Conservation (phyloP, 1,284 basidiomycete species). For the Clitocybe nebularis region DNA sequence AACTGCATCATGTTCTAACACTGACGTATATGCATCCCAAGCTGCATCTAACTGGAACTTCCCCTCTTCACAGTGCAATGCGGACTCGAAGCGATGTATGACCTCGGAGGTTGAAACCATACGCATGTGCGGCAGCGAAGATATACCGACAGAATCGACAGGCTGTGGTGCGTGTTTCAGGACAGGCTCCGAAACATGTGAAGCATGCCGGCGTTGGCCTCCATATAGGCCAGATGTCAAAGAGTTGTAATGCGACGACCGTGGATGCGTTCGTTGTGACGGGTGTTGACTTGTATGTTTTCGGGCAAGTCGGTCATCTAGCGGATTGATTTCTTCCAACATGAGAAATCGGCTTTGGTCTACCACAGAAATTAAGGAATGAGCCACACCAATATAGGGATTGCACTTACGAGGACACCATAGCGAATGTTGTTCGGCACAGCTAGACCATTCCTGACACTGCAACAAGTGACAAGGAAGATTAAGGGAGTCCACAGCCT, state of each 20-base stretch:
- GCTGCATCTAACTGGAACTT: slow-evolving; percentile 33
- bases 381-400: not conserved
- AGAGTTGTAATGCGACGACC: not conserved
- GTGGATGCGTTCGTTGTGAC: not conserved
- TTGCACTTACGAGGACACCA: slow-evolving; percentile 38
- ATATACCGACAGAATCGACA: not conserved
- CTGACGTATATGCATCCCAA: slow-evolving; percentile 32
- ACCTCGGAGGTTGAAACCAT: slow-evolving; percentile 2
- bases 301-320: slow-evolving; percentile 18
- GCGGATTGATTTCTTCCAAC: slow-evolving; percentile 25
- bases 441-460: slow-evolving; percentile 44
- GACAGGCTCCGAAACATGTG: slow-evolving; percentile 17
- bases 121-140: not conserved
- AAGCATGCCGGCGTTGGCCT: slow-evolving; percentile 23
- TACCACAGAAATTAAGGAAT: slow-evolving; percentile 5
- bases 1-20: slow-evolving; percentile 17
- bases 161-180: not conserved
- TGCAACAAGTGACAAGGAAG: slow-evolving; percentile 25
- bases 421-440: slow-evolving; percentile 35
- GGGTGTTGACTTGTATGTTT: slow-evolving; percentile 11
- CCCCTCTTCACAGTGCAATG: slow-evolving; percentile 4
- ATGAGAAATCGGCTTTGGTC: slow-evolving; percentile 27
- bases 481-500: slow-evolving; percentile 28
- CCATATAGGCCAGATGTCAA: slow-evolving; percentile 3
- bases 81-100: slow-evolving; percentile 10